Evolutionary conservation across 192 early-diverging fungal genomes (phyloP), one percentile per base, ranked within the genome.

Genomic region (Umbelopsis ramanniana): DNA sequence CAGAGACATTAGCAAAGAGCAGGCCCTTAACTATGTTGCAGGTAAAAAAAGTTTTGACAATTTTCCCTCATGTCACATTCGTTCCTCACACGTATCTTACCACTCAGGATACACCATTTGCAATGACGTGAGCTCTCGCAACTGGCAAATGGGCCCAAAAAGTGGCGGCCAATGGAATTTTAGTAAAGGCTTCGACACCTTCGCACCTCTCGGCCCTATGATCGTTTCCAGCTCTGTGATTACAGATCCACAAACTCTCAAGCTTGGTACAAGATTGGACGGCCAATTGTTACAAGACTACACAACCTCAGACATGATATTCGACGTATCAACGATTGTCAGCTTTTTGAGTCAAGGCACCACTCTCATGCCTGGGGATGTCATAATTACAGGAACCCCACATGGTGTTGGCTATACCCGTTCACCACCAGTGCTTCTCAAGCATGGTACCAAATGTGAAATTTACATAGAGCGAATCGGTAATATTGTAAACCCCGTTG

Each of bases 361-460:
- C 0, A 89, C 89, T 14, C 69, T 90, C 24, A 75, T 74, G 68
- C 85, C 88, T 17, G 97, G 96, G 11, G 97, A 98, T 81, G 81
- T 97, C 12, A 86, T 98, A 40, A 83, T 98, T 40, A 97, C 97
- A 4, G 95, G 93, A 78, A 98, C 96, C n/a, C 97, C 97, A 26
- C 78, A 84, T 45, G 97, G 97, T 17, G 97, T 97, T 24, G 95
- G 95, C 21, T 84, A 78, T 67, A 80, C 77, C 29, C 66, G 85
- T 1, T 76, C 76, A 17, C 88, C 88, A 33, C 85, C 85, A n/a
- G 50, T 87, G 2, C 81, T 69, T 47, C 66, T 89, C n/a, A 74
- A 89, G 68, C 71, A 88, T 70, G 82, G 82, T 5, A 84, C 88
- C 52, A 68, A 77, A 52, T 76, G 85, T 35, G 75, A 74, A 7